Conservation (phyloP, 345 rosid species). For the Euphorbia pulcherrima region DNA sequence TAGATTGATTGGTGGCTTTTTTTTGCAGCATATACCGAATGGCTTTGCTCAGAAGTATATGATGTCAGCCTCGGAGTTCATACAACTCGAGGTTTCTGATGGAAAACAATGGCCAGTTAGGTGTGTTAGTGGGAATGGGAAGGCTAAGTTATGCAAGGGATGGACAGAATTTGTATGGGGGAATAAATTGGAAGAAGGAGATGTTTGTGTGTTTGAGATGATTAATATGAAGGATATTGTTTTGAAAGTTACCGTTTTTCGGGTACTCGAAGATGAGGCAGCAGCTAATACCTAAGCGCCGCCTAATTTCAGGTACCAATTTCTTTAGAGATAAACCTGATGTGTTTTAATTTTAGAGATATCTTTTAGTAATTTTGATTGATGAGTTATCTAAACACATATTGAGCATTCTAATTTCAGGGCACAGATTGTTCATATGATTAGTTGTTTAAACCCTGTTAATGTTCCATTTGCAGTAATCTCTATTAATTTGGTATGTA, state of each 20-base stretch:
- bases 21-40: constrained; percentile 48
- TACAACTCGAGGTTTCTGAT: constrained; percentile 39
- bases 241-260: constrained; percentile 49
- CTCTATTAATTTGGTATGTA: background rate
- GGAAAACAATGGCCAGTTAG: constrained; percentile 51
- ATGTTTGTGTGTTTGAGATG: constrained; percentile 58
- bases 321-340: background rate
- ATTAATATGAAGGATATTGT: constrained; percentile 32
- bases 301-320: background rate
- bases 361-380: background rate
- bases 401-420: background rate
- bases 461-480: too few species aligned
- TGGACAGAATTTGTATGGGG: constrained; percentile 52
- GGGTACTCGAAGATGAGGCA: constrained; percentile 31
- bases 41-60: constrained; percentile 44
- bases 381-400: background rate
- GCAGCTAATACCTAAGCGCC: background rate
- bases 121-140: constrained; percentile 29
- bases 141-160: constrained; percentile 46
- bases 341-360: background rate
- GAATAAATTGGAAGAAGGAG: constrained; percentile 52
- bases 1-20: background rate
- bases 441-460: background rate
- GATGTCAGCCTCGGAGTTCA: constrained; percentile 25
- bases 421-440: background rate